Evolutionary conservation across 805 yeast genomes (phyloP).

Genomic region (Kockiozyma suomiensis): DNA sequence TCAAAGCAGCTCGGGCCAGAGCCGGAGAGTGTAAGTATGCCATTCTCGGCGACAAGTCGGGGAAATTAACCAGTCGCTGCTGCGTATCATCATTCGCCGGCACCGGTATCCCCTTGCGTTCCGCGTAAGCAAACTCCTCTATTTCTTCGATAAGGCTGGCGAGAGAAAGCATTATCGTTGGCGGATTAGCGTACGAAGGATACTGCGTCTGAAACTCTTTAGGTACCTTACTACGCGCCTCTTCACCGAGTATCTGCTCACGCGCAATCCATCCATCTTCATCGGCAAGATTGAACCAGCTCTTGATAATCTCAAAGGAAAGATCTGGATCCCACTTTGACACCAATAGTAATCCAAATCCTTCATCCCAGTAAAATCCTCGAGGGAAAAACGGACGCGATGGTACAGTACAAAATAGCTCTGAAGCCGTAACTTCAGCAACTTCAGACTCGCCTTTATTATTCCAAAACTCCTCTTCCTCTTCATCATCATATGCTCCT

Average conservation of each 20-base stretch:
- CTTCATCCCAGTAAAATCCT: constrained; percentile 99
- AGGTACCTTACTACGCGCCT: constrained; percentile 87
- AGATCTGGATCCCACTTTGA: constrained; percentile 63
- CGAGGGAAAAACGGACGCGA: constrained; percentile 93
- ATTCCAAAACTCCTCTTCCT: constrained; percentile 50
- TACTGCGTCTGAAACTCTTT: constrained; percentile 79
- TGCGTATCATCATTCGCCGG: constrained; percentile 7
- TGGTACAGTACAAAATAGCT: constrained; percentile 81
- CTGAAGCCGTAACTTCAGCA: constrained; percentile 69
- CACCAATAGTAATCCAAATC: constrained; percentile 85
- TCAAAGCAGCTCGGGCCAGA: constrained; percentile 43
- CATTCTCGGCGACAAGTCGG: constrained; percentile 39
- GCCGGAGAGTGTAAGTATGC: constrained; percentile 59
- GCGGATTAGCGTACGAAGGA: constrained; percentile 92
- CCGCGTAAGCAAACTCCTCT: constrained; percentile 1
- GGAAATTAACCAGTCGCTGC: constrained; percentile 3
- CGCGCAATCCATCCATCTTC: constrained; percentile 96
- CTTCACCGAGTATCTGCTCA: constrained; percentile 90
- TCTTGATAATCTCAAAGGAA: constrained; percentile 59
- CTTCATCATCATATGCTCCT: constrained; percentile 67
- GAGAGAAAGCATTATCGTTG: constrained; percentile 71
- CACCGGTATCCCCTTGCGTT: constrained; percentile 14
- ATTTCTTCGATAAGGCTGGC: constrained; percentile 32
- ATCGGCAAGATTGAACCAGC: constrained; percentile 88
- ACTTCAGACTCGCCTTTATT: constrained; percentile 28